Conservation (phyloP, 2,329 filamentous ascomycete genomes). For the Fusarium heterosporum region DNA sequence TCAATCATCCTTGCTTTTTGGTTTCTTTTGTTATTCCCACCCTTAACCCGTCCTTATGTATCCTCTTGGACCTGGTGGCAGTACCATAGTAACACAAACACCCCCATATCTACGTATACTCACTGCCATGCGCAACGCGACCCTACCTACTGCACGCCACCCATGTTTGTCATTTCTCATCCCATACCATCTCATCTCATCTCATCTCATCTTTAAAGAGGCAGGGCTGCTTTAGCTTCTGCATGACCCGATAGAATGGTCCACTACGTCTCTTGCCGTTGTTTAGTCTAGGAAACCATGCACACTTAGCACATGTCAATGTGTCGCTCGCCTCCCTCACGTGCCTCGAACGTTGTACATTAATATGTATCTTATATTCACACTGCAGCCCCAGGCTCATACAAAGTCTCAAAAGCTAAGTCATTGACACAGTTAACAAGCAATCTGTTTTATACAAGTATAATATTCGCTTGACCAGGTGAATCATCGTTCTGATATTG, state of each 20-base stretch:
- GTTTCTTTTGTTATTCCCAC: slow-evolving; percentile 38
- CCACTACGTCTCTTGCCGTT: slow-evolving; percentile 7
- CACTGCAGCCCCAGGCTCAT: background rate
- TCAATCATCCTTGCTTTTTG: slow-evolving; percentile 30
- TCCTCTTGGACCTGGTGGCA: slow-evolving; percentile 37
- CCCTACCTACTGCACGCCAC: slow-evolving; percentile 38
- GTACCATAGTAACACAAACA: slow-evolving; percentile 42
- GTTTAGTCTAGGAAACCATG: background rate
- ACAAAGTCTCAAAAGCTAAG: background rate
- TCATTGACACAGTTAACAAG: background rate
- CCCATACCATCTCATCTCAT: slow-evolving; percentile 21
- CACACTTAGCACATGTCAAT: background rate
- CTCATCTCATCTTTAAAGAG: slow-evolving; percentile 16
- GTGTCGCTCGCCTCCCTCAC: background rate
- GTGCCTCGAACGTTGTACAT: no score
- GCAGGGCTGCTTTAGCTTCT: slow-evolving; percentile 24
- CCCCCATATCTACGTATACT: slow-evolving; percentile 13
- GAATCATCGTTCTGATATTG: background rate
- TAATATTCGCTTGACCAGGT: slow-evolving; percentile 1
- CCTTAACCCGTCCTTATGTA: slow-evolving; percentile 22
- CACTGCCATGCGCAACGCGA: slow-evolving; percentile 35
- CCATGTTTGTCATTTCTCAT: slow-evolving; percentile 32
- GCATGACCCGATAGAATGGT: slow-evolving; percentile 28
- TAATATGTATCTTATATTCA: background rate
- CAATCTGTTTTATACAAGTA: background rate